A percentile compares a stretch with the other conserved stretches of the same genome.
Evolutionary conservation across 2,329 filamentous ascomycete species (phyloP).

Genomic region (Didymella glomerata): DNA sequence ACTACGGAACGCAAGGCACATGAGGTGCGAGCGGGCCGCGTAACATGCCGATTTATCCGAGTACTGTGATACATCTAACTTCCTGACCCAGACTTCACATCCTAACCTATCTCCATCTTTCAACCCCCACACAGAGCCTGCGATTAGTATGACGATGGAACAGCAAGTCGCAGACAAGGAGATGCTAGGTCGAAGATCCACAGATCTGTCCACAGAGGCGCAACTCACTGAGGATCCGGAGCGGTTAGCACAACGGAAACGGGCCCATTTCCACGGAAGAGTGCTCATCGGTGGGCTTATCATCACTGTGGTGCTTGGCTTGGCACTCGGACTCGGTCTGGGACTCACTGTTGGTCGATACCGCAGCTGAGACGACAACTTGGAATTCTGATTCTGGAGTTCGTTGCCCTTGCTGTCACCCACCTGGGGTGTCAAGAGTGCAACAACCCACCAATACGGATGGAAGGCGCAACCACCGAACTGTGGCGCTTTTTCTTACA

Average conservation of each 20-base stretch:
- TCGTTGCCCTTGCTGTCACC: not conserved
- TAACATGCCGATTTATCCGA: conserved; percentile 18
- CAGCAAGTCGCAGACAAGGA: conserved; percentile 8
- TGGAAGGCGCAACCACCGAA: not conserved
- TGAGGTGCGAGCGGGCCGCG: conserved; percentile 8
- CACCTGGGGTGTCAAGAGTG: not conserved
- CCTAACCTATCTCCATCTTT: not conserved
- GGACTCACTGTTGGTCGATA: conserved; percentile 56
- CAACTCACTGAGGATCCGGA: not conserved
- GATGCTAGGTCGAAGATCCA: conserved; percentile 12
- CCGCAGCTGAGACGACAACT: conserved; percentile 2
- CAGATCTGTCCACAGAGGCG: not conserved
- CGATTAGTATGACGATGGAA: not conserved
- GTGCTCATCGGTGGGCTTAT: conserved; percentile 35
- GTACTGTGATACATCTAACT: conserved; percentile 11
- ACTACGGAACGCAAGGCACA: conserved; percentile 21
- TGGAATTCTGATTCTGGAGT: not conserved
- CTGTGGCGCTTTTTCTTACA: not conserved
- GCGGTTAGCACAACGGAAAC: not conserved
- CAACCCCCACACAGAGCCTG: not conserved
- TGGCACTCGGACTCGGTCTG: conserved; percentile 66
- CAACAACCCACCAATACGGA: conserved; percentile 1
- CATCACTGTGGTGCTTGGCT: conserved; percentile 50
- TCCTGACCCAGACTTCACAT: not conserved
- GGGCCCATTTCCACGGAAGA: conserved; percentile 24